Evolutionary conservation across 1,284 basidiomycete genomes (phyloP), one percentile per base, ranked within the genome.

Genomic region (Rhodotorula sp.): DNA sequence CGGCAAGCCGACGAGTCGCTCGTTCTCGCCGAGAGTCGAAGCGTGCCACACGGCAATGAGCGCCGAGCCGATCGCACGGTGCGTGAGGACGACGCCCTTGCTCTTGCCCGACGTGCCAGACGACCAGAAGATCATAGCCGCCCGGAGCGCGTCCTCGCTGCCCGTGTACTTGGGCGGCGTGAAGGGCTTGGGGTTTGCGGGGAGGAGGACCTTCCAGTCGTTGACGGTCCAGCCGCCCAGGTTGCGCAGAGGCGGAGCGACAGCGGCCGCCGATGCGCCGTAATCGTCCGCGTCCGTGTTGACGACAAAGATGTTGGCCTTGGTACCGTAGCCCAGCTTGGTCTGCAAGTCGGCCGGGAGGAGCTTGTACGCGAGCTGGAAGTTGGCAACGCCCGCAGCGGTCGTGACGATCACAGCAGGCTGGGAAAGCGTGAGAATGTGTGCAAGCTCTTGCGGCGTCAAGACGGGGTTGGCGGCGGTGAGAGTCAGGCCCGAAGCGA

Each of bases 11-110:
- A 82, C 75, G 71, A 81, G 79, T 3, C 78, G 68, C 73, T 82
- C 75, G 53, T 78, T 64, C 41, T 62, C 59, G 10, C 69, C 71
- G 49, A 79, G 59, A 50, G 63, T 78, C 62, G 67, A 72, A 10
- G 77, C 77, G 27, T 78, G 74, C 75, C 79, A 81, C 23, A 81
- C 69, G 3, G 75, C 74, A 55, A 80, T 70, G 7, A 79, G 75
- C 14, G 79, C 79, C 61, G 77, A 74, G 7, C 80, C 76, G 21
- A 81, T 68, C 1, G 79, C 80, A 9, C 70, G 70, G 70, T 83
- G 82, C 34, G 77, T 77, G 48, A 81, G 72, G 46, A 82, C 70
- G 53, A 82, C 82, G 23, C 81, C 82, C 61, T 82, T 82, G 67
- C 74, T 77, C 74, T 81, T 80, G 46, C 82, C 82, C 10, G 78